Base-by-base conservation (phyloP, 495 filamentous ascomycete species). In the Hyaloscypha variabilis region DNA sequence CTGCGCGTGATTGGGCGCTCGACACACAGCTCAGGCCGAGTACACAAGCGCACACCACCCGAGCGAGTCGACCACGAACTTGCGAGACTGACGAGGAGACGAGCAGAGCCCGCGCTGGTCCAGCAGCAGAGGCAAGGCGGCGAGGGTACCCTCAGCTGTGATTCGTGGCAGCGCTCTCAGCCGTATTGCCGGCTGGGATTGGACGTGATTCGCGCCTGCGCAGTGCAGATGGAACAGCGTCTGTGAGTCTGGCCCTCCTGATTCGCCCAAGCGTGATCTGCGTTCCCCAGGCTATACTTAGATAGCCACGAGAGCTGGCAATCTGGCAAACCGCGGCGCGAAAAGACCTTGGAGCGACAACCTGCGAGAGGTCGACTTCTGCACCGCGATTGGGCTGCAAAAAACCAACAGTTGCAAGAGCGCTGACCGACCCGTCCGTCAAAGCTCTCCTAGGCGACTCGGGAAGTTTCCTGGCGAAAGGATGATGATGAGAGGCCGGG, bases 121-220 rank as follows among this genome's bases (percentile, higher is more conserved):
- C 17, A 46, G 10, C 39, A 46, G 17, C 39, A 46, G 39, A 46
- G 39, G 39, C 26, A 46, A 55, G 60, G 63, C 50, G 54, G 39
- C 56, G 46, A n/a, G 0, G 52, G 54, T 3, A 17, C 39, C 11
- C 39, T 46, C 63, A 52, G 34, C n/a, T 29, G 60, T 39, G 60
- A 63, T 53, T 63, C 49, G 60, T 54, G 46, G 17, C 17, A 10
- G 46, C 42, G 46, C 26, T 13, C 19, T 13, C 26, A 28, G 11
- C 26, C 21, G 23, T 30, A 24, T 10, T 46, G 58, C 23, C 17
- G 3, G 53, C 65, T 53, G 60, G 65, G 60, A 67, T 67, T 63
- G 61, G 66, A 65, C 62, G 66, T 68, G 66, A 60, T 64, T 61
- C 66, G 66, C 62, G 66, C 66, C 61, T 65, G 25, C 56, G 24